Conservation (phyloP, 108 stramenopile genomes). For the Pseudonitzschia multiseries region DNA sequence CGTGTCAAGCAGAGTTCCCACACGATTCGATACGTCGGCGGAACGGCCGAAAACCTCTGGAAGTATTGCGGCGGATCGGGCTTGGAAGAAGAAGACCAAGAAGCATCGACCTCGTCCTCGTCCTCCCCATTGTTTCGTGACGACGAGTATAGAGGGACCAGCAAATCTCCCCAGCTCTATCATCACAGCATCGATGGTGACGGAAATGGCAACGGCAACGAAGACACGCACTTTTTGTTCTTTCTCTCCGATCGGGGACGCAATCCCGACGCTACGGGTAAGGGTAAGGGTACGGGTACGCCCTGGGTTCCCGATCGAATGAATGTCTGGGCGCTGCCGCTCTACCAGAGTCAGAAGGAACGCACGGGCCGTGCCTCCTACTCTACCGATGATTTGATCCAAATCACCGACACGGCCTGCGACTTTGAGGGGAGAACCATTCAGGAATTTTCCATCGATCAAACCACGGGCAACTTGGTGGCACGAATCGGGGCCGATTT, state of each 20-base stretch:
- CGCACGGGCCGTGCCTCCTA: not conserved
- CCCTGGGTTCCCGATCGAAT: slow-evolving; percentile 51
- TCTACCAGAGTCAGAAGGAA: slow-evolving; percentile 28
- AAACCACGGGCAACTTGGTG: slow-evolving; percentile 40
- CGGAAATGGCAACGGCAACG: too few relatives aligned
- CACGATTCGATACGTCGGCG: slow-evolving; percentile 60
- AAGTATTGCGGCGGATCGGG: slow-evolving; percentile 59
- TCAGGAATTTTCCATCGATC: slow-evolving; percentile 59
- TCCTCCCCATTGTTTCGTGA: slow-evolving; percentile 15
- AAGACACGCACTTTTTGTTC: slow-evolving; percentile 34
- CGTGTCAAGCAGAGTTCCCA: slow-evolving; percentile 54
- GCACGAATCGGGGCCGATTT: slow-evolving; percentile 71
- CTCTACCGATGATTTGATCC: slow-evolving; percentile 25
- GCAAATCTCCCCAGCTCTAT: slow-evolving; percentile 55
- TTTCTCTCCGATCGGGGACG: slow-evolving; percentile 62
- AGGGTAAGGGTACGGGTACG: too few relatives aligned
- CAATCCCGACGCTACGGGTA: not conserved
- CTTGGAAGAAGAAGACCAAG: slow-evolving; percentile 2
- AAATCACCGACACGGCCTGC: slow-evolving; percentile 58
- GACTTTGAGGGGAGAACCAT: slow-evolving; percentile 57
- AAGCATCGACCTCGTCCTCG: slow-evolving; percentile 17
- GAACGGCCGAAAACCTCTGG: slow-evolving; percentile 71
- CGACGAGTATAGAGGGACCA: slow-evolving; percentile 61
- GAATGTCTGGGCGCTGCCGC: slow-evolving; percentile 63
- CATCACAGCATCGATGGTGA: too few relatives aligned